Conservation (phyloP, 2,329 filamentous ascomycete genomes). For the Diaporthe sp. region DNA sequence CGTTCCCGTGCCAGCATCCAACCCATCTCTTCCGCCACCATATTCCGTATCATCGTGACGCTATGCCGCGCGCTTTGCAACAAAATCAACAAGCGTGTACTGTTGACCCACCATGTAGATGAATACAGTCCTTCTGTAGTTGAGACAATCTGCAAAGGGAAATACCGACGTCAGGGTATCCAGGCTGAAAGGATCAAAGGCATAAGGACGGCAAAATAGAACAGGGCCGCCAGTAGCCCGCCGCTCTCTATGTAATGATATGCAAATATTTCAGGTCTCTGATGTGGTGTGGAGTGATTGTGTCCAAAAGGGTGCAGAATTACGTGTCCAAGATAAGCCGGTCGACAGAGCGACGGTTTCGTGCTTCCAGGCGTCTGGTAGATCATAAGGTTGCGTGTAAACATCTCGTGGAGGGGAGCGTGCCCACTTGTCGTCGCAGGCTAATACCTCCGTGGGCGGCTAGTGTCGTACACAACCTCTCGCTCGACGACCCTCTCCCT, state of each 20-base stretch:
- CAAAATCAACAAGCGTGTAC: constrained; percentile 28
- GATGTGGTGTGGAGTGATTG: neutral
- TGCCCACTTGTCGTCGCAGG: neutral
- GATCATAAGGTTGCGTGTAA: neutral
- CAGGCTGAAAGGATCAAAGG: constrained; percentile 15
- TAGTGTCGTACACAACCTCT: constrained; percentile 72
- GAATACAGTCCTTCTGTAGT: constrained; percentile 5
- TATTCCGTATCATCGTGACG: constrained; percentile 5
- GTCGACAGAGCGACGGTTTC: neutral
- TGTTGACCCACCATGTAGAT: constrained; percentile 25
- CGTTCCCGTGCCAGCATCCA: neutral
- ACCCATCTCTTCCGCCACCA: neutral
- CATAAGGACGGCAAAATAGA: constrained; percentile 9
- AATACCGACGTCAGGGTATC: constrained; percentile 34
- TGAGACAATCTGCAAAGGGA: constrained; percentile 6
- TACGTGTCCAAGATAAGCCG: neutral
- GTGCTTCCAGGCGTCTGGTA: neutral
- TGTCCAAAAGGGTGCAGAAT: constrained; percentile 4
- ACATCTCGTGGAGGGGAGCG: neutral
- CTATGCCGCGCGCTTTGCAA: neutral
- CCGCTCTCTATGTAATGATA: constrained; percentile 36
- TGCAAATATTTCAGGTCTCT: constrained; percentile 10
- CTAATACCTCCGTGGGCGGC: constrained; percentile 45
- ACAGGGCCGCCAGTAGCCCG: neutral
- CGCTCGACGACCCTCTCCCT: constrained; percentile 74